Conservation (phyloP, 495 filamentous ascomycete genomes). For the Aspergillus nanangensis region DNA sequence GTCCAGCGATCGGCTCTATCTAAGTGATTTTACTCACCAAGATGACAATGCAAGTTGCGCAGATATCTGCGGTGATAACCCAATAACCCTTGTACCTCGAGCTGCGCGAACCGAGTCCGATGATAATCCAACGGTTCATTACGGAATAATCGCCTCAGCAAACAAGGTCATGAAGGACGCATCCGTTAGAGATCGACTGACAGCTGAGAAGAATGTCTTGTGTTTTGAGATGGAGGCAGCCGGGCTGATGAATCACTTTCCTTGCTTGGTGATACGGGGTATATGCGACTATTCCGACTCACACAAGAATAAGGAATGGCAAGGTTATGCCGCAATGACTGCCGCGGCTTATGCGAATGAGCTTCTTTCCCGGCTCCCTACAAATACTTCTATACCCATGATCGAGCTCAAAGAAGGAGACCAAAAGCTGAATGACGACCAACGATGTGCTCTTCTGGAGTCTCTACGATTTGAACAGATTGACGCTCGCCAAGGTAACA, state of each 20-base stretch:
- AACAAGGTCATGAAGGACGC: constrained; percentile 28
- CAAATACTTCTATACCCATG: too few relatives aligned
- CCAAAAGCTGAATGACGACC: too few relatives aligned
- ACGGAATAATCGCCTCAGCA: constrained; percentile 24
- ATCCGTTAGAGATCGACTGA: constrained; percentile 19
- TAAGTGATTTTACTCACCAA: background rate
- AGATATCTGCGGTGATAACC: background rate
- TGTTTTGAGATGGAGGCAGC: too few relatives aligned
- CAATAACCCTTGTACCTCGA: constrained; percentile 1
- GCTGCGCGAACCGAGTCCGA: background rate
- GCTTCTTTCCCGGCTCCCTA: constrained; percentile 16
- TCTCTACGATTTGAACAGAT: constrained; percentile 25
- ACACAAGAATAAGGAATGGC: too few relatives aligned
- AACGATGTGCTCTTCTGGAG: constrained; percentile 19
- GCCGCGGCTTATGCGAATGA: constrained; percentile 20
- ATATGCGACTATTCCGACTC: too few relatives aligned
- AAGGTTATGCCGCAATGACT: constrained; percentile 35
- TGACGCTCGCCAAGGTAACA: constrained; percentile 12
- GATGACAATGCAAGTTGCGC: background rate
- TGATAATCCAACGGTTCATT: constrained; percentile 6
- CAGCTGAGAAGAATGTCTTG: constrained; percentile 5
- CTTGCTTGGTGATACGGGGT: too few relatives aligned
- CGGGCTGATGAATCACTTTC: too few relatives aligned
- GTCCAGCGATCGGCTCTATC: background rate
- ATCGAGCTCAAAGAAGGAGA: too few relatives aligned